phyloP scores from a whole-genome alignment of 140 eudicot genomes.

The Eryngium alpinum region DNA sequence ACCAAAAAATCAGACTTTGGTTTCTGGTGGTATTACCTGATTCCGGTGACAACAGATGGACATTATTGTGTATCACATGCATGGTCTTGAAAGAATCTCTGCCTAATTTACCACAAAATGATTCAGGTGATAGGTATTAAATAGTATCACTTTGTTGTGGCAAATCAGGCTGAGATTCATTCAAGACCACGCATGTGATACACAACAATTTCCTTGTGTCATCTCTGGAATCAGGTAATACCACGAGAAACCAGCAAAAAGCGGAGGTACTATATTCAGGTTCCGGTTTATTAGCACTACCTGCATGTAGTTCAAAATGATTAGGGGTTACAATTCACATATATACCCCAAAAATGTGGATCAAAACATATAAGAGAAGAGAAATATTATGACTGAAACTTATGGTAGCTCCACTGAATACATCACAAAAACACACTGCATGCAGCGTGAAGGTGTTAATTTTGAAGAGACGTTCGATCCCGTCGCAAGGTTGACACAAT shows the following conservation, averaged over 20 bases:
- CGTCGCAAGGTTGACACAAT: background rate
- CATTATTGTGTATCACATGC: slow-evolving; percentile 53
- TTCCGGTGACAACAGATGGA: slow-evolving; percentile 32
- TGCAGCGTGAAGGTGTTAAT: too few species aligned
- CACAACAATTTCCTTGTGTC: slow-evolving; percentile 43
- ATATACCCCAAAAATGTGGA: background rate
- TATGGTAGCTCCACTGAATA: slow-evolving; percentile 59
- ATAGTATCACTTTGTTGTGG: background rate
- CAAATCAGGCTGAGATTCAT: slow-evolving; percentile 21
- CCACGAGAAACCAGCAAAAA: slow-evolving; percentile 29
- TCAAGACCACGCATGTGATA: slow-evolving; percentile 36
- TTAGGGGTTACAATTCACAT: slow-evolving; percentile 62
- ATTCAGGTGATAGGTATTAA: too few species aligned
- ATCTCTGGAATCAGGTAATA: slow-evolving; percentile 43
- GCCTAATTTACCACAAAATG: background rate
- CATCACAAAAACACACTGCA: slow-evolving; percentile 50
- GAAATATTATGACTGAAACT: slow-evolving; percentile 13
- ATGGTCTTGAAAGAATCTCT: slow-evolving; percentile 26
- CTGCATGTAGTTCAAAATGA: slow-evolving; percentile 83
- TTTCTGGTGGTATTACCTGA: slow-evolving; percentile 43
- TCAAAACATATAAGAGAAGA: background rate
- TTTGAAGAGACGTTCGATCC: too few species aligned
- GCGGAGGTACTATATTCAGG: slow-evolving; percentile 66
- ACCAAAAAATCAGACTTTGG: too few species aligned
- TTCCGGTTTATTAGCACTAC: slow-evolving; percentile 75